Evolutionary conservation across 768 basidiomycete genomes (phyloP), one percentile per base, ranked within the genome.

Genomic region (Auricularia auricula-judae): DNA sequence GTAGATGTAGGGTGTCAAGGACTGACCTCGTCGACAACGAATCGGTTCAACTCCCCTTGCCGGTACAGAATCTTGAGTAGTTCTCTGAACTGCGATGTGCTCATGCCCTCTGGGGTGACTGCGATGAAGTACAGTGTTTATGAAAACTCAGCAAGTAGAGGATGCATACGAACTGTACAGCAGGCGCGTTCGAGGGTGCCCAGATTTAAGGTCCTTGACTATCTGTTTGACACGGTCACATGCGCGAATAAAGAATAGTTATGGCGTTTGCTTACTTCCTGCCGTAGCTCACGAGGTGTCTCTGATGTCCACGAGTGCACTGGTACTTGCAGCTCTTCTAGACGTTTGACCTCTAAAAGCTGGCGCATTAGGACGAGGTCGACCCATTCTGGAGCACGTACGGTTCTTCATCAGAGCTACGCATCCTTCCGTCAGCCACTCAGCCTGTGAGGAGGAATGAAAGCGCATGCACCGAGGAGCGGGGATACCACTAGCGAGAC

Each of bases 391-490:
- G 39, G 11, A 47, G 14, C 36, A 73, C 81, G 73, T 67, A 89
- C 89, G 91, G 69, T 92, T 86, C 73, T 87, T 86, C 86, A 93
- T 92, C 33, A 93, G 75, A 23, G 90, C 91, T 91, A 65, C 12
- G 36, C 8, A 2, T 14, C 47, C 16, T 10, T 16, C 43, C 29
- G 58, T 62, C 51, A 64, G 56, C 36, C 7, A 36, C 54, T 44
- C 33, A 58, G 23, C 43, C 11, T 7, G 43, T 3, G 21, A 36
- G 29, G 18, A 43, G 11, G 10, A 51, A 10, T 59, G 36, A 16
- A 18, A 47, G 36, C 43, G 39, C 33, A 67, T 82, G 65, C 67
- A 89, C 89, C 85, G 2, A 91, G 77, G 12, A 93, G 78, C 29
- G 90, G 91, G 1, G 90, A 91, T 29, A 92, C 80, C 4, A 92